These are phyloP conservation scores for Apiospora saccharicola DNA, from an alignment of 2,329 filamentous ascomycete species.

Conservation along the genomic window DNA sequence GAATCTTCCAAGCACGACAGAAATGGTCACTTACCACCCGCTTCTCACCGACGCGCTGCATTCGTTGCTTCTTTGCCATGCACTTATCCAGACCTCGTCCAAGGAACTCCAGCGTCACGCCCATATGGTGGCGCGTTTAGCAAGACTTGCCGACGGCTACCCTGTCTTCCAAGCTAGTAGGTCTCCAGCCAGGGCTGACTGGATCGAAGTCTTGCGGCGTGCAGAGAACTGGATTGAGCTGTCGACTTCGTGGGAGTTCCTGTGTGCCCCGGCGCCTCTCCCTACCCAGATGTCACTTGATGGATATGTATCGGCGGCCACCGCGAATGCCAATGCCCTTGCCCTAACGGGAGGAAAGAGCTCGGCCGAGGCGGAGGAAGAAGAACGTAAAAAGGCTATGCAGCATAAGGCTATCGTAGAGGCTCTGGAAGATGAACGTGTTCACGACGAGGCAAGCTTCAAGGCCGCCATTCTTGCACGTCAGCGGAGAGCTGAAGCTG, in stretches of 20 bases:
- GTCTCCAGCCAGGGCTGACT: constrained; percentile 77
- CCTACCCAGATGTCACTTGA: constrained; percentile 42
- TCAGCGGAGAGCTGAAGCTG: constrained; percentile 65
- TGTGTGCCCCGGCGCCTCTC: constrained; percentile 69
- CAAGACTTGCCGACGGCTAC: constrained; percentile 78
- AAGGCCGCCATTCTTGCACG: constrained; percentile 68
- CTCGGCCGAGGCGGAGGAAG: constrained; percentile 52
- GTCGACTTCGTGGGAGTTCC: constrained; percentile 69
- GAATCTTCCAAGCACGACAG: constrained; percentile 50
- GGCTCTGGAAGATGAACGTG: constrained; percentile 71
- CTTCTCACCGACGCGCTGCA: constrained; percentile 81
- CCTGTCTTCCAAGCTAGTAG: constrained; percentile 79
- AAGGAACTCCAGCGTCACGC: constrained; percentile 83
- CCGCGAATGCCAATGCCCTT: constrained; percentile 44
- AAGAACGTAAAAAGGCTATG: constrained; percentile 64
- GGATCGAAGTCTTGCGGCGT: constrained; percentile 76
- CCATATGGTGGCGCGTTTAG: constrained; percentile 80
- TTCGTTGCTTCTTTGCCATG: constrained; percentile 78
- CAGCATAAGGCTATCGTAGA: constrained; percentile 73
- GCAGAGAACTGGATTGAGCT: constrained; percentile 75
- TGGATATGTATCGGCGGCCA: constrained; percentile 36
- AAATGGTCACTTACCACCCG: constrained; percentile 81
- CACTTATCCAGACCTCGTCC: constrained; percentile 78
- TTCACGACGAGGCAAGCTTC: constrained; percentile 72
- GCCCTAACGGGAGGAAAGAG: constrained; percentile 42